Evolutionary conservation across 148 eudicot genomes (phyloP).

Genomic region (Salicornia ramosissima): DNA sequence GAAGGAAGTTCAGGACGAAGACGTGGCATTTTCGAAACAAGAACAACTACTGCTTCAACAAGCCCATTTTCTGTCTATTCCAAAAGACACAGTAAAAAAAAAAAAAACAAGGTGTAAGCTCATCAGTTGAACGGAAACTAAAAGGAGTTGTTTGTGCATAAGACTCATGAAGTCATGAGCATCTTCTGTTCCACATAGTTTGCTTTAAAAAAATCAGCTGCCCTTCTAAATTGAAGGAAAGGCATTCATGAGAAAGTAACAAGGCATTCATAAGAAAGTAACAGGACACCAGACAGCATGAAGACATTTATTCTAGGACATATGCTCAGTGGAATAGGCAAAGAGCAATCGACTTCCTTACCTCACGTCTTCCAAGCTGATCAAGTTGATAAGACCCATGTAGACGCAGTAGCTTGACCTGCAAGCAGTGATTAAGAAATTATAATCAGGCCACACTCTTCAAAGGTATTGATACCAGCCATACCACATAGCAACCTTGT

Average conservation of each 20-base stretch:
- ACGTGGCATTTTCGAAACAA: slow-evolving; percentile 90
- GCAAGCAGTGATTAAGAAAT: slow-evolving; percentile 20
- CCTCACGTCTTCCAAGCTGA: slow-evolving; percentile 91
- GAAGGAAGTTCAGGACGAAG: slow-evolving; percentile 50
- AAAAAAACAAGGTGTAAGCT: slow-evolving; percentile 1
- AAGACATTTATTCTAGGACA: background rate
- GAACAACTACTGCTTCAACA: slow-evolving; percentile 93
- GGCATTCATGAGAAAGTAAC: background rate
- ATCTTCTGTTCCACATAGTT: background rate
- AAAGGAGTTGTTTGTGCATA: background rate
- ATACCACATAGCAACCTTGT: background rate
- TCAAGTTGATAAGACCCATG: slow-evolving; percentile 88
- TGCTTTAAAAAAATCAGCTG: background rate
- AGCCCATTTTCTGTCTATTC: slow-evolving; percentile 92
- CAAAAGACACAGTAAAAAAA: slow-evolving; percentile 15
- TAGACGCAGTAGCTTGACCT: slow-evolving; percentile 84
- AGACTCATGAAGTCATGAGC: background rate
- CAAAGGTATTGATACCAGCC: background rate
- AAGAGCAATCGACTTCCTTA: slow-evolving; percentile 28
- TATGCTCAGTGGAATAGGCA: background rate
- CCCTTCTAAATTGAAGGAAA: background rate
- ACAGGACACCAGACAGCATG: background rate
- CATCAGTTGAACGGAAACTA: background rate
- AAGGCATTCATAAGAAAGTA: background rate
- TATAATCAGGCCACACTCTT: background rate